Base-by-base conservation (phyloP, 768 basidiomycete genomes). In the Psilocybe sp. region DNA sequence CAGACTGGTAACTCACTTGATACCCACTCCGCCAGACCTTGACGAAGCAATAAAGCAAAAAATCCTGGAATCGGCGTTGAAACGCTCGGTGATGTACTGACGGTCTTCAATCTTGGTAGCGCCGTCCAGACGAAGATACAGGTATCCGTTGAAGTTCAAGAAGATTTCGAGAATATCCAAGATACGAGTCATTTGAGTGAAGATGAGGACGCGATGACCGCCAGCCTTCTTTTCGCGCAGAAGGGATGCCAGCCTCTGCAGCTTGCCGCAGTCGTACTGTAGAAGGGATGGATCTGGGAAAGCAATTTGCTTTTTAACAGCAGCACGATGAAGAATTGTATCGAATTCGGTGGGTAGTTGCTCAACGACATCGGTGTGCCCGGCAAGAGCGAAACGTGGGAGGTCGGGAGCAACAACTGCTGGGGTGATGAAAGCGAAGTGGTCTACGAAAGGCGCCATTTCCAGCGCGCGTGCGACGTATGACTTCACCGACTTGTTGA, bases 141-240 rank as follows among this genome's bases (percentile, higher is more conserved):
- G 80, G 63, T 95, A 89, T 0, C 95, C 95, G 61, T 94, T 92
- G 49, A 92, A 85, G 59, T 89, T 95, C 50, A 98, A 77, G 67
- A 93, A 98, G 14, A 86, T 85, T 64, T 98, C 95, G 46, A 98
- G 78, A 52, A 98, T 92, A 63, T 98, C 95, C 51, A 98, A 77
- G 31, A 98, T 86, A 52, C 79, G 78, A 28, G 95, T 96, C 95
- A 98, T 98, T 61, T 98, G 95, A 0, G 95, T 98, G 69, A 98
- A 98, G 54, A 98, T 95, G 41, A 98, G 76, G 19, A 90, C 78
- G 6, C 95, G 87, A 63, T 97, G 94, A 0, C 93, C 92, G 5
- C 84, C 92, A 0, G 84, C 81, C 62, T 94, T 92, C 67, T 84
- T 89, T 65, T 89, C 81, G 40, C 91, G 82, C 9, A 98, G 74